Evolutionary conservation across 441 rosid species (phyloP), one percentile per base, ranked within the genome.

Genomic region (Aleurites moluccanus): DNA sequence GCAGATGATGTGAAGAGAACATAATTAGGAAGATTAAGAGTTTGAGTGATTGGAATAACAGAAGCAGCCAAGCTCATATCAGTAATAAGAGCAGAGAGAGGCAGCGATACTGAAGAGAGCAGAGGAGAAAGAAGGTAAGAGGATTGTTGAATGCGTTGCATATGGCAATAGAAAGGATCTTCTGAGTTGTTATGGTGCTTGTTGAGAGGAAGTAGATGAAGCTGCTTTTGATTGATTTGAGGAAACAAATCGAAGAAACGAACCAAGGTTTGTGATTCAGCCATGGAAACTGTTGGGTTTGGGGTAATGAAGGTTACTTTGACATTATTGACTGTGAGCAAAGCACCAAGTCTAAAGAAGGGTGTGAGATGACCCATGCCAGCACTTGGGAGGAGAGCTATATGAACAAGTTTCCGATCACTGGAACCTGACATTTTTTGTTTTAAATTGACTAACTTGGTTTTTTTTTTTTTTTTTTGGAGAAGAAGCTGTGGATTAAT

Each of bases 331-430:
- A 16, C 30, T 4, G 73, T 3, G 10, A 85, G 86, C 3, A 45
- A 53, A 69, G 83, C 45, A 28, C 82, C 86, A 2, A 85, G 81
- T 11, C 86, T 75, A 38, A 81, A 83, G 70, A 79, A 83, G 23
- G 88, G 82, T 3, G 78, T 79, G 62, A 83, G 83, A 62, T 85
- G 85, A 61, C 86, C 85, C 88, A 85, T 79, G 4, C 88, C 86
- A 10, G 88, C 78, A 64, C 74, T 72, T 9, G 88, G 79, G 20
- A 83, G 69, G 27, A 85, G 81, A 30, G 81, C 86, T 1, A 83
- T 25, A 38, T 81, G 83, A 64, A 38, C 64, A 23, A 30, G 70
- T 23, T 62, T 40, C 13, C 15, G 60, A 53, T n/a, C 61, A 52
- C 28, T 28, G 4, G 64, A 67, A 21, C 62, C 7, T 62, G 69